Evolutionary conservation across 192 early-diverging fungal species (phyloP).

Genomic region (Podila epigama): DNA sequence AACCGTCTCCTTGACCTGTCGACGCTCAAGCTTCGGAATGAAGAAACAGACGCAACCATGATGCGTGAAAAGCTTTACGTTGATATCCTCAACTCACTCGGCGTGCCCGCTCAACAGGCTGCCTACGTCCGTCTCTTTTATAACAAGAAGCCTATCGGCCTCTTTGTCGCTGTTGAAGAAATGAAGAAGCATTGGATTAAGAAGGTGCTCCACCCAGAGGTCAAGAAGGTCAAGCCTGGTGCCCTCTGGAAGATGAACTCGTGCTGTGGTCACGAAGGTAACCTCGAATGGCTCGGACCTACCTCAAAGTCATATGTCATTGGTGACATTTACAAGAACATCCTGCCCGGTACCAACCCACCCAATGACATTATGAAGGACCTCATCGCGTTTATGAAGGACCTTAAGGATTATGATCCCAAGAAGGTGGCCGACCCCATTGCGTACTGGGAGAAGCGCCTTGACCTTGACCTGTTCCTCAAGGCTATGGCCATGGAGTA

Average conservation of each 20-base stretch:
- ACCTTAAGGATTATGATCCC: slow-evolving; percentile 39
- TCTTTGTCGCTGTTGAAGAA: slow-evolving; percentile 50
- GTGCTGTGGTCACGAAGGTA: slow-evolving; percentile 20
- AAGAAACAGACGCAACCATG: slow-evolving; percentile 50
- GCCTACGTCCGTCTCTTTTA: slow-evolving; percentile 46
- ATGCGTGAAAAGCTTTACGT: slow-evolving; percentile 54
- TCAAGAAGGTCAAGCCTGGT: slow-evolving; percentile 36
- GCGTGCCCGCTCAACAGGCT: slow-evolving; percentile 40
- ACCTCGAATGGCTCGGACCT: slow-evolving; percentile 45
- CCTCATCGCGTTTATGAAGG: slow-evolving; percentile 43
- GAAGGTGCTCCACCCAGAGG: slow-evolving; percentile 30
- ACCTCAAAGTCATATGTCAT: slow-evolving; percentile 21
- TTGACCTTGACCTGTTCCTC: slow-evolving; percentile 44
- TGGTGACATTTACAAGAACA: slow-evolving; percentile 43
- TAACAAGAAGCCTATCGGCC: slow-evolving; percentile 45
- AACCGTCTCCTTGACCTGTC: slow-evolving; percentile 33
- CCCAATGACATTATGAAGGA: slow-evolving; percentile 26
- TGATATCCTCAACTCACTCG: slow-evolving; percentile 50
- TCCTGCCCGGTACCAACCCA: slow-evolving; percentile 13
- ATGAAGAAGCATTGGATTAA: slow-evolving; percentile 37
- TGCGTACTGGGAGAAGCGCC: slow-evolving; percentile 15
- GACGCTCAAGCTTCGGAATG: slow-evolving; percentile 48
- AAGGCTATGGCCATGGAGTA: slow-evolving; percentile 48
- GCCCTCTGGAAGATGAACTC: slow-evolving; percentile 45
- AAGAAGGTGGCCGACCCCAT: slow-evolving; percentile 12